Base-by-base conservation (phyloP, 1,139 yeast species). In the Blastobotrys persicus region DNA sequence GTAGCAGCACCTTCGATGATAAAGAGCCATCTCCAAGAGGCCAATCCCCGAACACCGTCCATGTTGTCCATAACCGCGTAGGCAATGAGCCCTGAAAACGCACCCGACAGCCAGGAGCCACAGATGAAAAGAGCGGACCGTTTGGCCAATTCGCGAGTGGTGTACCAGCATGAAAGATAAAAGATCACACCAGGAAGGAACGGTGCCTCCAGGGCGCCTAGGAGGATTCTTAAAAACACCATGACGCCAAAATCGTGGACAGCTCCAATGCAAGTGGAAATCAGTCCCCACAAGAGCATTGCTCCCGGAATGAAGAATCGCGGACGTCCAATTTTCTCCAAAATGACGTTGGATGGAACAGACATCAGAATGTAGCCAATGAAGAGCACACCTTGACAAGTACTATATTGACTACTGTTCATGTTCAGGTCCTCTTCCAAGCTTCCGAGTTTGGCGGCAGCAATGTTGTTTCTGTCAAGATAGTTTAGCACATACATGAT, bases 361-460 rank as follows among this genome's bases (percentile, higher is more conserved):
- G 80, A 83, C 73, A 79, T 76, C 46, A 77, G 65, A 55, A 80
- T 78, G 61, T 81, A 81, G 50, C 85, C 84, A 26, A 80, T 82
- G 55, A 78, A 81, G 43, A 81, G 70, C 47, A 81, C 73, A 17
- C 82, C 74, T 55, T 79, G 75, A 58, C 77, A 71, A 3, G 80
- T 77, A 59, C 79, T 79, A 60, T 77, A 80, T 59, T 81, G 77
- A 45, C 69, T 64, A 2, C 81, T 78, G 7, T 62, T 60, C 48
- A 81, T 66, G 4, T 75, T 71, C 44, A 81, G 66, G 54, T 80
- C 85, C 42, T 72, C 71, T 62, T 77, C 80, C 49, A 81, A 63
- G 2, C 81, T 79, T 48, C 81, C 83, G 31, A 79, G 66, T 58
- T 81, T 72, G 0, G 86, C 85, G 48, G 78, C 72, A 3, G 83